These are phyloP conservation scores for Pyrus bretschneideri DNA, from an alignment of 306 rosid genomes.

Conservation along the genomic window DNA sequence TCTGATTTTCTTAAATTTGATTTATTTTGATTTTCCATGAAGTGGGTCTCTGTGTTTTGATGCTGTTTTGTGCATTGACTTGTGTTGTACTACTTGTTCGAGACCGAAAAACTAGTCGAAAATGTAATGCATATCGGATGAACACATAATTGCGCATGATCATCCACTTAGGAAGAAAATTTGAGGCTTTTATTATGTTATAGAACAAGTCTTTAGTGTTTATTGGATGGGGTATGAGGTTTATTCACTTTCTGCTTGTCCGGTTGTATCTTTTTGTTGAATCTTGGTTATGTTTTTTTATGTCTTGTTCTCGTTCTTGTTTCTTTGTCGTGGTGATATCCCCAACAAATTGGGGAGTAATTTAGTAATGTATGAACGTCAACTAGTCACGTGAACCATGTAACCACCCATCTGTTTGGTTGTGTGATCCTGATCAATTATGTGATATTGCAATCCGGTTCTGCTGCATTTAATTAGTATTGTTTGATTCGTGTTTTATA, in stretches of 20 bases:
- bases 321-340: background rate
- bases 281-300: background rate
- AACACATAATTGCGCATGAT: background rate
- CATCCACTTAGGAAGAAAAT: background rate
- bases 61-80: slow-evolving; percentile 9
- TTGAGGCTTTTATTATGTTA: background rate
- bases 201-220: background rate
- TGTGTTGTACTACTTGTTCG: slow-evolving; percentile 5
- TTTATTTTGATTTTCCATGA: slow-evolving; percentile 11
- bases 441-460: background rate
- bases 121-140: slow-evolving; percentile 1
- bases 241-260: background rate
- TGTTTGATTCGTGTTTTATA: background rate
- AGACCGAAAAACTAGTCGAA: background rate
- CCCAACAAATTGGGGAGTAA: background rate
- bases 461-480: background rate
- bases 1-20: slow-evolving; percentile 9
- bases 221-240: slow-evolving; percentile 3
- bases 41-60: background rate
- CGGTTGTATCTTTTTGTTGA: background rate
- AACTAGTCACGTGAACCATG: background rate
- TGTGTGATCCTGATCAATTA: background rate
- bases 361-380: background rate
- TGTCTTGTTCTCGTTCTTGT: background rate
- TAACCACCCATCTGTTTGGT: background rate